Evolutionary conservation across 2,329 filamentous ascomycete species (phyloP).

Genomic region (Fusarium tupiense): DNA sequence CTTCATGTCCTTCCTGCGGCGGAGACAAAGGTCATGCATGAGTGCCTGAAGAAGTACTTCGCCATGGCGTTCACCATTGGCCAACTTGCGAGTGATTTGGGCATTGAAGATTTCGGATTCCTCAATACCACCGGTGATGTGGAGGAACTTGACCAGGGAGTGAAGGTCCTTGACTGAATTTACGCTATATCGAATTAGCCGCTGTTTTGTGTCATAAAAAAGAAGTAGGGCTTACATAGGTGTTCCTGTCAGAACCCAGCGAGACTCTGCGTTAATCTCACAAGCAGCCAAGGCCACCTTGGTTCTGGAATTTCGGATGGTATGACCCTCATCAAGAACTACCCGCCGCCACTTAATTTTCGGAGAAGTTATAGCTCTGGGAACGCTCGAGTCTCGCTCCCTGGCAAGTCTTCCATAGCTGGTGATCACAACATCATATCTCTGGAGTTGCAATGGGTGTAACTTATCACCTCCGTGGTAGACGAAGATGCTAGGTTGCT

Average conservation of each 20-base stretch:
- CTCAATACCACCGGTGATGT: constrained; percentile 79
- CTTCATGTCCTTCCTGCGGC: constrained; percentile 86
- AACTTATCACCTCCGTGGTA: constrained; percentile 76
- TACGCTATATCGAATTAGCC: constrained; percentile 58
- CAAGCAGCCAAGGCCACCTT: constrained; percentile 76
- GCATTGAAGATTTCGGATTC: constrained; percentile 78
- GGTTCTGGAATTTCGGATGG: constrained; percentile 79
- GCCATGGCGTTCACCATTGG: constrained; percentile 63
- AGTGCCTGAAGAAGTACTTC: constrained; percentile 76
- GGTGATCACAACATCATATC: constrained; percentile 82
- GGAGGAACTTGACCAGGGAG: constrained; percentile 80
- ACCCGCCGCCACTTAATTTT: constrained; percentile 77
- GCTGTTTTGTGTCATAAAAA: not conserved
- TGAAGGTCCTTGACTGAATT: constrained; percentile 86
- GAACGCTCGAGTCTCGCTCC: constrained; percentile 64
- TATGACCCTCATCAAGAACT: constrained; percentile 86
- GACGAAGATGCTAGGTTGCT: constrained; percentile 72
- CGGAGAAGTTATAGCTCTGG: constrained; percentile 51
- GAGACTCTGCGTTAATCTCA: constrained; percentile 72
- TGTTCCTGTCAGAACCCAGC: constrained; percentile 84
- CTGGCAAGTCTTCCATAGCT: constrained; percentile 81
- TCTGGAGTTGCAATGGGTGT: constrained; percentile 65
- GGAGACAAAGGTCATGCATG: constrained; percentile 82
- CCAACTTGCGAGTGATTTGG: constrained; percentile 69
- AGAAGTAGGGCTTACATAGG: constrained; percentile 69